phyloP scores from a whole-genome alignment of 2,329 filamentous ascomycete genomes.

The Lachnellula subtilissima region DNA sequence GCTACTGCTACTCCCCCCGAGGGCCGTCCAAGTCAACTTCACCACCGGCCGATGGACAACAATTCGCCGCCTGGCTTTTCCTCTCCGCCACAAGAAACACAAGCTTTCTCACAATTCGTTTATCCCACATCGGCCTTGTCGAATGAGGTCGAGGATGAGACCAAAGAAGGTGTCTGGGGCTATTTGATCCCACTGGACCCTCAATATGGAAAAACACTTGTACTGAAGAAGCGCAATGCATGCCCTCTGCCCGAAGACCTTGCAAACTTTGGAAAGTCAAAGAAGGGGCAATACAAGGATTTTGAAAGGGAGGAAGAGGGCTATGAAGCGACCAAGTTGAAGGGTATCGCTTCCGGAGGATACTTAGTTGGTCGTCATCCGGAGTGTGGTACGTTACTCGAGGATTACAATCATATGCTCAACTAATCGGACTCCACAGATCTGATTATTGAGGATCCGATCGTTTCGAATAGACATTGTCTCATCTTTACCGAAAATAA shows the following conservation, averaged over 20 bases:
- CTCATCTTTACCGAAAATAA: constrained; percentile 61
- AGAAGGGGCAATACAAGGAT: constrained; percentile 42
- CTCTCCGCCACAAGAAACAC: constrained; percentile 69
- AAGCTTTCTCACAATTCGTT: constrained; percentile 75
- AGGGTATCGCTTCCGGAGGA: constrained; percentile 66
- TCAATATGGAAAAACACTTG: constrained; percentile 62
- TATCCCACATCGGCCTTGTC: constrained; percentile 67
- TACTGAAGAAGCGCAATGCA: constrained; percentile 67
- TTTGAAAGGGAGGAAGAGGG: constrained; percentile 51
- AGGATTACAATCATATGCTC: background rate
- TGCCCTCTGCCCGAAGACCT: constrained; percentile 58
- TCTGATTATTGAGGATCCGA: constrained; percentile 68
- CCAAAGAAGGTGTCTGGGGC: constrained; percentile 76
- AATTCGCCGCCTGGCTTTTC: constrained; percentile 33
- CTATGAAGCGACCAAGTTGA: constrained; percentile 58
- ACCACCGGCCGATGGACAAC: constrained; percentile 40
- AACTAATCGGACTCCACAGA: constrained; percentile 42
- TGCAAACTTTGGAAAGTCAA: constrained; percentile 36
- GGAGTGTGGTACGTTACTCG: constrained; percentile 71
- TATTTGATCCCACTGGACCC: constrained; percentile 81
- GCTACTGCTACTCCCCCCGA: constrained; percentile 66
- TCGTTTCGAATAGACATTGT: constrained; percentile 83
- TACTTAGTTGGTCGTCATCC: constrained; percentile 90
- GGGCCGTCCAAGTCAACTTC: constrained; percentile 49
- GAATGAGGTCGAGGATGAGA: constrained; percentile 82